phyloP scores from a whole-genome alignment of 352 stramenopile genomes.

The Globisporangium splendens region DNA sequence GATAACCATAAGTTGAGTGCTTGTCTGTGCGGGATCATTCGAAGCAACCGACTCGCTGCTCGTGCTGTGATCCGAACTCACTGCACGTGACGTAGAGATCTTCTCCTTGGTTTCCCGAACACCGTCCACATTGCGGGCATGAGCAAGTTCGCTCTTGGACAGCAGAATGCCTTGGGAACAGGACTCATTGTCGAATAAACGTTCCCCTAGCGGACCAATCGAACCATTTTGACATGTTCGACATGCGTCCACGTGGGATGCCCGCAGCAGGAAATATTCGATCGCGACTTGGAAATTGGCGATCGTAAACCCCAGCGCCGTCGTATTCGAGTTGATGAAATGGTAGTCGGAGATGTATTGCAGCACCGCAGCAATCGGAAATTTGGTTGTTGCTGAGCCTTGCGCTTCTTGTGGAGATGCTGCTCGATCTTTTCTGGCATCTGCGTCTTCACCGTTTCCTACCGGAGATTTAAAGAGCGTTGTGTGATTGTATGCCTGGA shows the following conservation, averaged over 20 bases:
- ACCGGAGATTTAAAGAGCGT: not conserved
- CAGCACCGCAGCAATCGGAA: conserved; percentile 55
- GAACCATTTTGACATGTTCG: conserved; percentile 9
- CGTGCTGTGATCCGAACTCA: not conserved
- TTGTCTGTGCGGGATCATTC: no score
- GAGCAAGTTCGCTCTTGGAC: conserved; percentile 5
- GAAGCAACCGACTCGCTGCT: no score
- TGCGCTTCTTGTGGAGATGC: no score
- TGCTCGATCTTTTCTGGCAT: not conserved
- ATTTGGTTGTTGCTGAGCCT: not conserved
- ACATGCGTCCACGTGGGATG: conserved; percentile 19
- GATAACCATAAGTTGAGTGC: no score
- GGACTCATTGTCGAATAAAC: not conserved
- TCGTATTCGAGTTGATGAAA: conserved; percentile 84
- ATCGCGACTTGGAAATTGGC: conserved; percentile 79
- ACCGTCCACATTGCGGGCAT: not conserved
- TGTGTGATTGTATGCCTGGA: conserved; percentile 44
- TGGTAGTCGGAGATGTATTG: conserved; percentile 77
- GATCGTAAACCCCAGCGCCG: conserved; percentile 71
- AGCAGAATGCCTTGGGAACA: conserved; percentile 5
- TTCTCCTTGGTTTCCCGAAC: not conserved
- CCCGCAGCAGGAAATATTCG: conserved; percentile 70
- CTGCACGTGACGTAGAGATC: not conserved
- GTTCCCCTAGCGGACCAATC: no score
- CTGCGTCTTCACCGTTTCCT: conserved; percentile 7